Conservation (phyloP, 176 grass and related monocot genomes). For the Elaeis guineensis region DNA sequence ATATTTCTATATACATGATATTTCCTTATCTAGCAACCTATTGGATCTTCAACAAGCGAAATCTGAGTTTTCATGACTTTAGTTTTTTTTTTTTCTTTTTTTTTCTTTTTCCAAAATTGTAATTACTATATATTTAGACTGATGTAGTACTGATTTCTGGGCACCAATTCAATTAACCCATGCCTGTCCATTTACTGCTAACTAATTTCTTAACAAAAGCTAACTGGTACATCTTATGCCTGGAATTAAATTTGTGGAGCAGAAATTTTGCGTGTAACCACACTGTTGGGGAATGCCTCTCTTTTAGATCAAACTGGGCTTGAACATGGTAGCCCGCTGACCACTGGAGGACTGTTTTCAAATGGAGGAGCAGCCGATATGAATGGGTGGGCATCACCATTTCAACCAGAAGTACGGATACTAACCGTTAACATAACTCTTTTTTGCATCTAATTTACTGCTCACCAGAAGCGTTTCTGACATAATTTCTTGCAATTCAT, state of each 20-base stretch:
- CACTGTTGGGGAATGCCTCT: constrained; percentile 31
- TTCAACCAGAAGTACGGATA: constrained; percentile 33
- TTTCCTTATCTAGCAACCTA: too few relatives aligned
- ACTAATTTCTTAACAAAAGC: constrained; percentile 24
- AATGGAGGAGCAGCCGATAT: constrained; percentile 33
- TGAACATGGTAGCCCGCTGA: constrained; percentile 38
- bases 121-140: neutral
- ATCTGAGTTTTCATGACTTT: neutral
- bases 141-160: neutral
- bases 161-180: constrained; percentile 4
- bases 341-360: constrained; percentile 31
- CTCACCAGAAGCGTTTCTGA: neutral
- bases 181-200: constrained; percentile 18
- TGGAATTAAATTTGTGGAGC: constrained; percentile 27
- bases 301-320: constrained; percentile 36
- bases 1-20: too few relatives aligned
- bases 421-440: constrained; percentile 34
- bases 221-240: constrained; percentile 27
- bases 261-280: constrained; percentile 40
- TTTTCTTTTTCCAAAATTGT: neutral
- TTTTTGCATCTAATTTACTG: constrained; percentile 17
- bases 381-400: constrained; percentile 36
- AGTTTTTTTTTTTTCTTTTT: too few relatives aligned
- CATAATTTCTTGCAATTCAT: neutral
- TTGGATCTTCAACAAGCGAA: too few relatives aligned